phyloP scores from a whole-genome alignment of 768 basidiomycete genomes.

The Exidia glandulosa region DNA sequence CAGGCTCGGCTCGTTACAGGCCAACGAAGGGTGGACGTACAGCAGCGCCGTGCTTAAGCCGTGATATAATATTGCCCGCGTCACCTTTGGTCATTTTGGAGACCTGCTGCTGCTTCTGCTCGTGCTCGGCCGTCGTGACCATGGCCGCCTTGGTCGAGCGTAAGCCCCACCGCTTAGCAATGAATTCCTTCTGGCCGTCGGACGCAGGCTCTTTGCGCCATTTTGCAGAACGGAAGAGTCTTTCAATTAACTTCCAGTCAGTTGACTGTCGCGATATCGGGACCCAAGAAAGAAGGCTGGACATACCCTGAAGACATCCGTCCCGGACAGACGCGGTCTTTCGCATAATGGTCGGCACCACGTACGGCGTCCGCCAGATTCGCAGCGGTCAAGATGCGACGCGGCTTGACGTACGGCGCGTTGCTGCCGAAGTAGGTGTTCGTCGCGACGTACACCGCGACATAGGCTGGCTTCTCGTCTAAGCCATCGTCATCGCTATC shows the following conservation, averaged over 20 bases:
- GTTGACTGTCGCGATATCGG: constrained; percentile 4
- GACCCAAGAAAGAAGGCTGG: neutral
- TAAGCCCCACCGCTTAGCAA: constrained; percentile 40
- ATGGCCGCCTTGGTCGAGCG: constrained; percentile 11
- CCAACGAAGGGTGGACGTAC: constrained; percentile 24
- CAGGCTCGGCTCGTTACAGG: neutral
- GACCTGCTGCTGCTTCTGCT: constrained; percentile 14
- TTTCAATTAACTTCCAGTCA: constrained; percentile 14
- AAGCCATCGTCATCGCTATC: neutral
- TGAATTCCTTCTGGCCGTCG: constrained; percentile 43
- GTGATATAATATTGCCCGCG: constrained; percentile 68
- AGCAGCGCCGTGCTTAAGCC: constrained; percentile 65
- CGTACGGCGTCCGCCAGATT: constrained; percentile 49
- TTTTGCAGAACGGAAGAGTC: constrained; percentile 49
- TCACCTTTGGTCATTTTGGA: constrained; percentile 59
- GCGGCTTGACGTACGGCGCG: constrained; percentile 43
- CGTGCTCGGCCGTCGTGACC: constrained; percentile 14
- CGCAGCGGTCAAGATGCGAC: constrained; percentile 41
- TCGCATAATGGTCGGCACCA: constrained; percentile 60
- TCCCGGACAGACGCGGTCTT: constrained; percentile 42
- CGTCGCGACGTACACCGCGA: constrained; percentile 45
- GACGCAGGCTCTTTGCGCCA: constrained; percentile 61
- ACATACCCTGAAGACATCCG: constrained; percentile 39
- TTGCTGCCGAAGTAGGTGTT: constrained; percentile 26
- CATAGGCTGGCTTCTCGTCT: constrained; percentile 21